Base-by-base conservation (phyloP, 495 filamentous ascomycete genomes). In the Aspergillus campestris region DNA sequence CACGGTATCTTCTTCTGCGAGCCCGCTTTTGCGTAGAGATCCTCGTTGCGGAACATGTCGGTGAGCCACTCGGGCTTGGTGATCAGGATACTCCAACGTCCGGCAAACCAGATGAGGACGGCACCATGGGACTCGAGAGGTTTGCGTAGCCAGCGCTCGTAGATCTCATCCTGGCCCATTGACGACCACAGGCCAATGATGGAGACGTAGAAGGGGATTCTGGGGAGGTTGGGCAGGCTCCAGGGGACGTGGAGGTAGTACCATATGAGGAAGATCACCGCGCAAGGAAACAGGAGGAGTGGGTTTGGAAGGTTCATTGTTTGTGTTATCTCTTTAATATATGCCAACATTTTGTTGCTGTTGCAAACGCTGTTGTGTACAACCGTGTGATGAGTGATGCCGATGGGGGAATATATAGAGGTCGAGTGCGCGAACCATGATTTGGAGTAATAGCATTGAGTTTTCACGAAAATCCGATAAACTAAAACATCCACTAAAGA, bases 1-100 rank as follows among this genome's bases (percentile, higher is more conserved):
- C 67, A 55, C 0, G 69, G 71, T 5, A 71, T 70, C 61, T 75
- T 75, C 31, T 67, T 61, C 39, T 75, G 65, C 39, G 66, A 72
- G 0, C 72, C 71, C 8, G 57, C 59, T 50, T 75, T 75, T 1
- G 55, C 53, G 36, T 64, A 73, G 0, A 69, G 29, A 18, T 67
- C 53, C 35, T 75, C 70, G 28, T 74, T 59, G n/a, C 65, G 65
- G 47, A 77, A 69, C 35, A 77, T 63, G 35, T 71, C 60, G 6
- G 57, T 56, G 8, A 77, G 45, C 39, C 62, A 70, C 2, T 57
- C 40, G 0, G 73, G 69, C 18, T 53, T 47, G 5, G 51, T 57
- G 1, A 66, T 55, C 1, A 70, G 62, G 6, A 72, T 45, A 29
- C 62, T 70, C 69, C 69, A 72, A 13, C 52, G 56, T 7, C 64